Conservation (phyloP, 768 basidiomycete species). For the Mycena albidolilacea region DNA sequence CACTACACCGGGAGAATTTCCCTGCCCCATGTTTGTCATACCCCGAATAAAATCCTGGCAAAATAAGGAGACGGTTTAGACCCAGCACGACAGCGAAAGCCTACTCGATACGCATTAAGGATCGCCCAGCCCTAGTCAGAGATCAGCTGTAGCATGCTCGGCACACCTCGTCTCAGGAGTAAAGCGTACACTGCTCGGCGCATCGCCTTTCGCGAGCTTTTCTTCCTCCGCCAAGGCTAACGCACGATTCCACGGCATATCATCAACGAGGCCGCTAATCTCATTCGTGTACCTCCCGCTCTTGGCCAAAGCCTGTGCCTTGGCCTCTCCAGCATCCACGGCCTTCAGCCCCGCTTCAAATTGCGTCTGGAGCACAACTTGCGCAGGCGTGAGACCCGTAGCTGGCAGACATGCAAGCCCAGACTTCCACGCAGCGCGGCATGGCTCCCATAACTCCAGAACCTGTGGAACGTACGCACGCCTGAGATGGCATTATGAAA, state of each 20-base stretch:
- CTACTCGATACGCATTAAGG: slow-evolving; percentile 49
- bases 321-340: slow-evolving; percentile 36
- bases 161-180: background rate
- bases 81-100: background rate
- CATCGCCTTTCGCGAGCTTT: slow-evolving; percentile 34
- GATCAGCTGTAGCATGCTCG: background rate
- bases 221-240: slow-evolving; percentile 37
- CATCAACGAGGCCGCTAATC: background rate
- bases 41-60: slow-evolving; percentile 50
- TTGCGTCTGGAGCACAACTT: slow-evolving; percentile 54
- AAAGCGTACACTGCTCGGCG: slow-evolving; percentile 30
- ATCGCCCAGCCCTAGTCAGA: slow-evolving; percentile 51
- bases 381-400: slow-evolving; percentile 44
- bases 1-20: background rate
- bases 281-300: background rate
- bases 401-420: slow-evolving; percentile 51
- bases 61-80: background rate
- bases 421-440: slow-evolving; percentile 48
- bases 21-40: slow-evolving; percentile 44
- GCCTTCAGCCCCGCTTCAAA: slow-evolving; percentile 50
- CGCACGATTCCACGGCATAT: slow-evolving; percentile 49
- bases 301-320: background rate
- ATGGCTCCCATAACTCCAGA: slow-evolving; percentile 39
- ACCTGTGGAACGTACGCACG: slow-evolving; percentile 34
- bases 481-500: background rate